Evolutionary conservation across 1,284 basidiomycete genomes (phyloP).

Genomic region (Ganoderma resinaceum): DNA sequence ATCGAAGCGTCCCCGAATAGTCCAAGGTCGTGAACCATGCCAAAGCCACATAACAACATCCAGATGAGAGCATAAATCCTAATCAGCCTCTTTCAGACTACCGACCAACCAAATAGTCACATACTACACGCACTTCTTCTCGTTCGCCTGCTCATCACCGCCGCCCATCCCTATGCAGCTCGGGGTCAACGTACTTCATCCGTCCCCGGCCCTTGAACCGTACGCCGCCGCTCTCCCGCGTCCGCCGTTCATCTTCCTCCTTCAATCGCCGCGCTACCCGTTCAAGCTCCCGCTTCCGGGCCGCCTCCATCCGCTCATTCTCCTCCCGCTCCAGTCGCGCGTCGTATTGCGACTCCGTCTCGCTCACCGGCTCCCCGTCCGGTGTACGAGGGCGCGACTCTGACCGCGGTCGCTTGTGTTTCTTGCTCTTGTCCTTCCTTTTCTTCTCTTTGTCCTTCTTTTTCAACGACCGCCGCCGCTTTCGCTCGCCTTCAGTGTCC

Average conservation of each 20-base stretch:
- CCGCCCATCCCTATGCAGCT: constrained; percentile 42
- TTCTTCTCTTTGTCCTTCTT: constrained; percentile 35
- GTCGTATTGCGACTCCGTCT: constrained; percentile 70
- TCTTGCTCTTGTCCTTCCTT: constrained; percentile 42
- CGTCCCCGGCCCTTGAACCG: constrained; percentile 75
- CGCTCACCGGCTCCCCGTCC: constrained; percentile 52
- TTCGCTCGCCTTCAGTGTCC: constrained; percentile 35
- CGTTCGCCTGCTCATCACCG: not conserved
- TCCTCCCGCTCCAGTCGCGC: constrained; percentile 75
- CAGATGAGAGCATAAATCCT: constrained; percentile 9
- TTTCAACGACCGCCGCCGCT: constrained; percentile 41
- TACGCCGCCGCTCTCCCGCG: constrained; percentile 49
- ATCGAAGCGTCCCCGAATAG: not conserved
- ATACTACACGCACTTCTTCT: not conserved
- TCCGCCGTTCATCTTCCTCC: constrained; percentile 43
- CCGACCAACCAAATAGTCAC: constrained; percentile 2
- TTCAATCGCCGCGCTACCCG: constrained; percentile 49
- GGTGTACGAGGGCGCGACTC: constrained; percentile 14
- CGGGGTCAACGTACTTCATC: constrained; percentile 75
- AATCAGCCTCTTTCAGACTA: not conserved
- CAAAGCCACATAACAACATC: not conserved
- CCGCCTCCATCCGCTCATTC: constrained; percentile 60
- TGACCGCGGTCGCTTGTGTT: constrained; percentile 27
- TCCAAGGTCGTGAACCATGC: not conserved
- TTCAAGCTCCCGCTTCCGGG: constrained; percentile 55